Conservation (phyloP, 2,329 filamentous ascomycete genomes). For the Pseudopithomyces maydicus region DNA sequence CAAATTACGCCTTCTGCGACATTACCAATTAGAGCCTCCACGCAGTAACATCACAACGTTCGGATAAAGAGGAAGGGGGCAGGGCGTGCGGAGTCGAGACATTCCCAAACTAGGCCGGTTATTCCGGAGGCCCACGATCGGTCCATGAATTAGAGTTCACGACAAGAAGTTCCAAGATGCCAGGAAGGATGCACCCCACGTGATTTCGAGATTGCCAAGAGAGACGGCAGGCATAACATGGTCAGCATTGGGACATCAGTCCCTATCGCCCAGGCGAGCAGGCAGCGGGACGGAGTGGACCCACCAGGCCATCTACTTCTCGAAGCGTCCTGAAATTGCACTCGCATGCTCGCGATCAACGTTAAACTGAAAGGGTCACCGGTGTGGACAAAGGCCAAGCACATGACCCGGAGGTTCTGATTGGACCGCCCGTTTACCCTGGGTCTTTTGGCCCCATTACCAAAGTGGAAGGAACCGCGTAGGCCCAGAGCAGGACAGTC, state of each 20-base stretch:
- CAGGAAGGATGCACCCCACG: background rate
- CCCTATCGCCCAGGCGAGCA: background rate
- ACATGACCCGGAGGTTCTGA: background rate
- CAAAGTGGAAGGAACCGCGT: background rate
- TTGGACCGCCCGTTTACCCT: background rate
- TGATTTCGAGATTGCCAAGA: background rate
- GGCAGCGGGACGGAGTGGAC: background rate
- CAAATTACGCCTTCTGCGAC: background rate
- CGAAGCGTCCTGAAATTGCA: background rate
- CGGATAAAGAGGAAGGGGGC: background rate
- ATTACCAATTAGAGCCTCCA: background rate
- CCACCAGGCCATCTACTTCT: background rate
- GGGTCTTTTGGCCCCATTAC: constrained; percentile 1
- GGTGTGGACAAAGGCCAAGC: background rate
- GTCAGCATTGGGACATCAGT: background rate
- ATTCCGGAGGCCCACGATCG: background rate
- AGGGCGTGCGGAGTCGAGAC: background rate
- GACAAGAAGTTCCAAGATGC: too few relatives aligned
- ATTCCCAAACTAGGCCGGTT: background rate
- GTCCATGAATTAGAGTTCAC: background rate
- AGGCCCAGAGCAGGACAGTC: background rate
- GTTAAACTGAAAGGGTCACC: background rate
- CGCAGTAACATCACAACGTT: background rate
- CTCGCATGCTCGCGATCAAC: background rate
- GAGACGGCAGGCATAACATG: background rate